Conservation (phyloP, 352 stramenopile genomes). For the Globisporangium apiculatum region DNA sequence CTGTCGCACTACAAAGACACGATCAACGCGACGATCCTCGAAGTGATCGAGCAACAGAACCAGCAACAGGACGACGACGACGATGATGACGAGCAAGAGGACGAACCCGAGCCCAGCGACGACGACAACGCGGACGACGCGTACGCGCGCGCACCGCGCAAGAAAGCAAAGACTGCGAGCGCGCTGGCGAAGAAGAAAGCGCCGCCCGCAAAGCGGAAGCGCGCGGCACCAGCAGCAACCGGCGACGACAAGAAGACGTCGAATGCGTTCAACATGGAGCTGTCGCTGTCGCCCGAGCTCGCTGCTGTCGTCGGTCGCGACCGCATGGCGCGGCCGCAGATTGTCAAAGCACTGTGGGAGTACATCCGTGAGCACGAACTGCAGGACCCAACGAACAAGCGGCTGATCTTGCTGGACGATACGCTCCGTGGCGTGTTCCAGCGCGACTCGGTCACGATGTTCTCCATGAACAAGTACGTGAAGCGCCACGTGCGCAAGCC, state of each 20-base stretch:
- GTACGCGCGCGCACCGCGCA: conserved; percentile 17
- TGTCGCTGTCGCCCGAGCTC: conserved; percentile 74
- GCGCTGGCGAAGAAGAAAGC: conserved; percentile 46
- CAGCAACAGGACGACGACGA: conserved; percentile 50
- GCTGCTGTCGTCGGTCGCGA: conserved; percentile 77
- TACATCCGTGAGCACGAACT: conserved; percentile 94
- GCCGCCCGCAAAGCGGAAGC: conserved; percentile 46
- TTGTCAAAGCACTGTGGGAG: conserved; percentile 95
- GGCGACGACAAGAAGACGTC: conserved; percentile 22
- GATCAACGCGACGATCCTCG: conserved; percentile 78
- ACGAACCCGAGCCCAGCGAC: conserved; percentile 26
- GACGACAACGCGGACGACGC: conserved; percentile 37
- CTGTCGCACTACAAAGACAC: conserved; percentile 76
- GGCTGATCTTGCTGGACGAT: conserved; percentile 89
- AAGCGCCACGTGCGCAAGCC: conserved; percentile 82
- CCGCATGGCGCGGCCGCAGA: conserved; percentile 85
- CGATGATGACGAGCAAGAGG: conserved; percentile 30
- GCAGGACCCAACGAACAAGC: conserved; percentile 93
- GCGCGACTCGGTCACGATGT: conserved; percentile 83
- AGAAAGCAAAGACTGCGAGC: conserved; percentile 22
- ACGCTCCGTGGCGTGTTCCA: conserved; percentile 75
- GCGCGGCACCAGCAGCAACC: conserved; percentile 20
- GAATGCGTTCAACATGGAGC: conserved; percentile 72
- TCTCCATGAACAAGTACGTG: conserved; percentile 86
- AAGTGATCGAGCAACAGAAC: conserved; percentile 78